Percentiles rank a stretch among this genome's conserved stretches.
Conservation (phyloP, 2,329 filamentous ascomycete species). For the Pseudogymnoascus sp. region DNA sequence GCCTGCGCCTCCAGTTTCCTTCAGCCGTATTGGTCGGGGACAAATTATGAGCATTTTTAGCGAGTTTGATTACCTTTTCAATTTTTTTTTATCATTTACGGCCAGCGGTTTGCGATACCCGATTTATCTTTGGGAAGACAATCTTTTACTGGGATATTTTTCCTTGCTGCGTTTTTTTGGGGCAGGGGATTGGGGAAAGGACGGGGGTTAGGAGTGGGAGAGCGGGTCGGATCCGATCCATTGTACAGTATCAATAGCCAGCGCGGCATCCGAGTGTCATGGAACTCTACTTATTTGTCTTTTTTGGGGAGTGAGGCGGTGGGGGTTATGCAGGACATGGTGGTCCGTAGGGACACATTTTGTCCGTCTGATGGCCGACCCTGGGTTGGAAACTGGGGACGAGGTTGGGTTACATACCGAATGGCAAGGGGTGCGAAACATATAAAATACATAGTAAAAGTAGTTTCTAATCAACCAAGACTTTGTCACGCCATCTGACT, state of each 20-base stretch:
- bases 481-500: neutral
- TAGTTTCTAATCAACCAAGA: neutral
- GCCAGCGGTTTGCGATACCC: constrained; percentile 2
- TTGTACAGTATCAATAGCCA: constrained; percentile 5
- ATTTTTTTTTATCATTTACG: neutral
- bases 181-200: too few species aligned
- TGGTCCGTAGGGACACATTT: neutral
- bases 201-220: neutral
- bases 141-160: constrained; percentile 1
- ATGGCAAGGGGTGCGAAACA: neutral
- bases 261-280: neutral
- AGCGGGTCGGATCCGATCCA: neutral
- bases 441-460: neutral
- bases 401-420: neutral
- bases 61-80: neutral
- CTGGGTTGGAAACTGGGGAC: neutral
- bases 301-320: neutral
- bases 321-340: neutral
- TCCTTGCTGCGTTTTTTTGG: neutral
- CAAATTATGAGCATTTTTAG: constrained; percentile 6
- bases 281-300: neutral
- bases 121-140: neutral
- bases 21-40: neutral
- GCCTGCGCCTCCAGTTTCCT: neutral
- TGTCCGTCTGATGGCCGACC: too few species aligned